Evolutionary conservation across 2,329 filamentous ascomycete genomes (phyloP), one percentile per base, ranked within the genome.

Genomic region (Zymoseptoria crescenta): DNA sequence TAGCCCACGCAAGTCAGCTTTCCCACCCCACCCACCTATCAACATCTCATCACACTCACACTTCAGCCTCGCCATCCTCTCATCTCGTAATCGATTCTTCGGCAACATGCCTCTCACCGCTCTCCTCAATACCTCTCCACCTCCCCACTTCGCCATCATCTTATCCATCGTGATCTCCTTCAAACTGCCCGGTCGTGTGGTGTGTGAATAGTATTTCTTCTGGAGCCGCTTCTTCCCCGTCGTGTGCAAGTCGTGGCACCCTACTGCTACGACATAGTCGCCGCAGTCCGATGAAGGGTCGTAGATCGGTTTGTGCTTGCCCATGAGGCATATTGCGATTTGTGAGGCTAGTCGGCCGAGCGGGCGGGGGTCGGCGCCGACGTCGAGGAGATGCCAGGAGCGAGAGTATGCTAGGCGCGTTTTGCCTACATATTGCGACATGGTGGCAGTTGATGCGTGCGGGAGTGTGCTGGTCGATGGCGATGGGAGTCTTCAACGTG

Each of bases 271-370:
- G 10, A 99, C 92, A 76, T 99, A 99, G 84, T 99, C 94, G 68
- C 94, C 94, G 81, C 94, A 97, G 81, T 99, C 94, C 62, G 92
- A 96, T 21, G 91, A 96, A 1, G 94, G 94, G 77, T 97, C 90
- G 79, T 86, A 99, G 75, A 94, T 96, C 21, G 94, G 94, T 79
- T 99, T 99, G 83, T 99, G 88, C 81, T 99, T 99, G 78, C 94
- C 94, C 92, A 97, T 96, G 56, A 96, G 85, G 61, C 90, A 81
- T 56, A 87, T 80, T 62, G 92, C 93, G 74, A 96, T 96, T 64
- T 88, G 86, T 56, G 88, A 91, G 62, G 93, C 93, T 55, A 96
- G 82, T 49, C 93, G 91, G 67, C 93, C 93, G 49, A 96, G 87
- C n/a, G 91, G 86, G 13, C 91, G 91, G 0, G 80, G 72, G 67